Percentiles rank a stretch among this genome's conserved stretches.
Evolutionary conservation across 371 early-diverging fungal species (phyloP).

Genomic region (Mortierella sp.): DNA sequence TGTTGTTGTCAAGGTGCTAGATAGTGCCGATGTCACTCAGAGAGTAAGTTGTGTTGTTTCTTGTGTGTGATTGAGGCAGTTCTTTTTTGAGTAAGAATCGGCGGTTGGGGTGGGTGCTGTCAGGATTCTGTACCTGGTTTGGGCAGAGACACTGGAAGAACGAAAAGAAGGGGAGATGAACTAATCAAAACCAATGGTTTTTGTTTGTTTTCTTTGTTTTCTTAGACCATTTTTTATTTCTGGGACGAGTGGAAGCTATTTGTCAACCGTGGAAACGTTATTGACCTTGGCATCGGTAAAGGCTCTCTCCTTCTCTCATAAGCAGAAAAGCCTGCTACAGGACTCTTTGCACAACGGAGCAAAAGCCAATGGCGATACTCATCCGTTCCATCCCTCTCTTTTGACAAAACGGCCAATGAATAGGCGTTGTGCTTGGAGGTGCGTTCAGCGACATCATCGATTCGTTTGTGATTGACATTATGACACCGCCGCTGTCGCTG

Average conservation of each 20-base stretch:
- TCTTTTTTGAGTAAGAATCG: background rate
- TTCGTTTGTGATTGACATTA: conserved; percentile 55
- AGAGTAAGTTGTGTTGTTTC: conserved; percentile 19
- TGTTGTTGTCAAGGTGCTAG: conserved; percentile 41
- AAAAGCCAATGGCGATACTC: background rate
- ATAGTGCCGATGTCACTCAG: conserved; percentile 43
- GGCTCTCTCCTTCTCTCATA: background rate
- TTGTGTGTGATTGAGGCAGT: background rate
- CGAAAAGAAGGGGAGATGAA: background rate
- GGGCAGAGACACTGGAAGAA: background rate
- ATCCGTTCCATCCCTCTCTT: background rate
- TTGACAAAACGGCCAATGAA: background rate
- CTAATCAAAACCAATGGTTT: background rate
- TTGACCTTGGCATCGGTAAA: conserved; percentile 54
- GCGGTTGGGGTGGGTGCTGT: background rate
- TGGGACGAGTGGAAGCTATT: conserved; percentile 49
- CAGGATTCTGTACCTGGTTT: background rate
- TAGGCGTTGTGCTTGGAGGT: conserved; percentile 57
- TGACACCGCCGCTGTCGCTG: conserved; percentile 53
- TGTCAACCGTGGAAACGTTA: conserved; percentile 51
- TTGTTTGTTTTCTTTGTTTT: background rate
- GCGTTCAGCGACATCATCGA: conserved; percentile 53
- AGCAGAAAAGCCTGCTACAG: background rate
- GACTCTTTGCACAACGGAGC: background rate
- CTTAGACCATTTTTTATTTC: conserved; percentile 39